Percentiles rank a stretch among this genome's conserved stretches.
These are phyloP conservation scores for Candida neerlandica DNA, from an alignment of 1,139 yeast species.

Conservation along the genomic window DNA sequence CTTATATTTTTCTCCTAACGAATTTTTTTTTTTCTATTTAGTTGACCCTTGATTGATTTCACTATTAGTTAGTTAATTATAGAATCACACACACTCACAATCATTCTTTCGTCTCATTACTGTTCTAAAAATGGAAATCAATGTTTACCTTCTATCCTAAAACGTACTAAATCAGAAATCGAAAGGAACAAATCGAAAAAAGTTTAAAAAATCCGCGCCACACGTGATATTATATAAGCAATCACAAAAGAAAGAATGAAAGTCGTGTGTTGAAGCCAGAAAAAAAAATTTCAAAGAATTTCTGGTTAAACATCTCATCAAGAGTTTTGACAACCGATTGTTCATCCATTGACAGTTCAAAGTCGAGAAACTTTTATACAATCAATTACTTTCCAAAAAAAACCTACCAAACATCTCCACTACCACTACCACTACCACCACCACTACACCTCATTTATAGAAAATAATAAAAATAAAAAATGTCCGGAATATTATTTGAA, in stretches of 20 bases:
- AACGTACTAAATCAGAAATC: not conserved
- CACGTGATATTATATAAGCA: constrained; percentile 1
- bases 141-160: constrained; percentile 2
- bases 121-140: constrained; percentile 7
- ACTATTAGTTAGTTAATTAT: no score
- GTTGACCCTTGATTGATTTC: not conserved
- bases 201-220: not conserved
- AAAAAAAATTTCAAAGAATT: constrained; percentile 2
- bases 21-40: not conserved
- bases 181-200: not conserved
- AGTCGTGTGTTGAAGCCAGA: not conserved
- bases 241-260: no score
- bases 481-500: constrained; percentile 88
- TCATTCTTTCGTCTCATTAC: not conserved
- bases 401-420: no score
- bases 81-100: no score
- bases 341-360: not conserved
- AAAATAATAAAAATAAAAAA: constrained; percentile 21
- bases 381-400: not conserved
- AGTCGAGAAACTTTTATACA: no score
- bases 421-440: not conserved
- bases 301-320: constrained; percentile 6
- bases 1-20: not conserved
- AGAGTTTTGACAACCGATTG: no score
- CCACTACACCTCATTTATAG: not conserved